Conservation (phyloP, 495 filamentous ascomycete genomes). For the Neurospora sp. region DNA sequence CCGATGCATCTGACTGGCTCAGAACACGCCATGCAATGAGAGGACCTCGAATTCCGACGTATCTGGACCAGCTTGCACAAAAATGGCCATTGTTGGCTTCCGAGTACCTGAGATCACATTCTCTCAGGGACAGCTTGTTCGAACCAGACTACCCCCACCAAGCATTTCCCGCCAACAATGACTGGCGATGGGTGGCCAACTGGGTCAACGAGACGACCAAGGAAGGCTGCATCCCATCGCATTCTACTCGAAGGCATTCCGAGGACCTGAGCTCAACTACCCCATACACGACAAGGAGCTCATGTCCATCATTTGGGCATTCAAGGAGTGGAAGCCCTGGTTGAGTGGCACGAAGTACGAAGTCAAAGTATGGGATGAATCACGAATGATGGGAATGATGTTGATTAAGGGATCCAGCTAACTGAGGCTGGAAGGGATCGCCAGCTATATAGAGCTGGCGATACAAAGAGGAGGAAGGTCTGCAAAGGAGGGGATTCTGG, state of each 20-base stretch:
- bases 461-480: too few relatives aligned
- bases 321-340: constrained; percentile 1
- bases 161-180: too few relatives aligned
- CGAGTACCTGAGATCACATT: neutral
- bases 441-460: too few relatives aligned
- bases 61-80: neutral
- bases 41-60: neutral
- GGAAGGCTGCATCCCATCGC: neutral
- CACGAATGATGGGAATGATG: too few relatives aligned
- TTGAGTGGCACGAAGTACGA: neutral
- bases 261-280: constrained; percentile 9
- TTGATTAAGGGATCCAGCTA: too few relatives aligned
- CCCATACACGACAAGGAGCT: constrained; percentile 14
- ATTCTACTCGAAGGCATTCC: constrained; percentile 10
- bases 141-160: too few relatives aligned
- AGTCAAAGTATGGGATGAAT: too few relatives aligned
- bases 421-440: too few relatives aligned
- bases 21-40: neutral
- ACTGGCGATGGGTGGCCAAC: neutral
- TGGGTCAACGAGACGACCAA: neutral
- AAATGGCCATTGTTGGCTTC: neutral
- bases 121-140: neutral
- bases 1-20: neutral
- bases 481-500: too few relatives aligned
- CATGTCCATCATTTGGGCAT: neutral